Evolutionary conservation across 2,329 filamentous ascomycete genomes (phyloP), one percentile per base, ranked within the genome.

Genomic region (Clarireedia monteithiana): DNA sequence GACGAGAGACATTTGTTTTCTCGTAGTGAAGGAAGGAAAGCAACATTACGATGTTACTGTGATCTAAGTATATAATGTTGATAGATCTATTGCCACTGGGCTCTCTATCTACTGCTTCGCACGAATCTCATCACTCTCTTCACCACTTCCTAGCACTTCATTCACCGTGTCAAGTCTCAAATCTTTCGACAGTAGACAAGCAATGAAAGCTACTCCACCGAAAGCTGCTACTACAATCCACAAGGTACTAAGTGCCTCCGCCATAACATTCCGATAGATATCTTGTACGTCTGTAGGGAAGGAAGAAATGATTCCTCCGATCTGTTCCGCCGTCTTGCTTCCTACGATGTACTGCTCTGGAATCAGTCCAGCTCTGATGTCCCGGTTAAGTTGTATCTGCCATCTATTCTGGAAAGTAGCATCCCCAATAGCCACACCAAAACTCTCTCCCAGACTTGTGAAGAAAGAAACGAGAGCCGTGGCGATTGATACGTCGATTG

Each of bases 351-450:
- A 59, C 30, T 56, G 14, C n/a, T 49, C 17, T 17, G 54, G 34
- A 7, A 60, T 42, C 5, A 36, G 17, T 4, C 51, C 54, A 5
- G 10, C 4, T 23, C 23, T 30, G 3, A 58, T 6, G 4, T 48
- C 15, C 27, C 27, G 46, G 1, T 49, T 38, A 27, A 59, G 24
- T 10, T 54, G 40, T n/a, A 40, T 50, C 23, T 45, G 54, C 57
- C 59, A 61, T 38, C 49, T 20, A 30, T 62, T 62, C 23, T 63
- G 62, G 47, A 66, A 64, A 6, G 64, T 48, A 17, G 57, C 60
- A 40, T 60, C 61, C 12, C 64, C 62, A 36, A 66, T 63, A n/a
- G 60, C 64, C 46, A 66, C 60, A 9, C 63, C 64, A 45, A 67
- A 59, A 6, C 58, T 57, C 53, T 64, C 52, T 10, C 64, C 64